Evolutionary conservation across 441 rosid species (phyloP).

Genomic region (Populus hybrid): DNA sequence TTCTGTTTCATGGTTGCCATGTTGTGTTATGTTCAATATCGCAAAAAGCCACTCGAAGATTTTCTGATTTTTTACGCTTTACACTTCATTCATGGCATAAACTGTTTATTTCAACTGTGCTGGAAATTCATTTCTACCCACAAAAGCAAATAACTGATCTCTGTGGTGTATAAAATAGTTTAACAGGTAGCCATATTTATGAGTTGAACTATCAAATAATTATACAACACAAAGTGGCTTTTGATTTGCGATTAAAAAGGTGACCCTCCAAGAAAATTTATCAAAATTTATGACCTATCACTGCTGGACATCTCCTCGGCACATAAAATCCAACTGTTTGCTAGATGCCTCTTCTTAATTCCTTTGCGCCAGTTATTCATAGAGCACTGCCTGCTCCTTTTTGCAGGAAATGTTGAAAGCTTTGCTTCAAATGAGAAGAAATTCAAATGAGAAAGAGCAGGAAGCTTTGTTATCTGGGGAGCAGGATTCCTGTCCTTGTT

Average conservation of each 20-base stretch:
- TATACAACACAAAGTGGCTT: not conserved
- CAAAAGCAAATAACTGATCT: not conserved
- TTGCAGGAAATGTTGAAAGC: slow-evolving; percentile 77
- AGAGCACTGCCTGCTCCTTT: not conserved
- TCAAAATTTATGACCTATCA: not conserved
- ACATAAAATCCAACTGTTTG: not conserved
- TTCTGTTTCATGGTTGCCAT: slow-evolving; percentile 23
- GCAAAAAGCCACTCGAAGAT: not conserved
- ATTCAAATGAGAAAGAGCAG: slow-evolving; percentile 82
- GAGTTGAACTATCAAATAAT: slow-evolving; percentile 1
- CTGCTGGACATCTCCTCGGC: not conserved
- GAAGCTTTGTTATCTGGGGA: slow-evolving; percentile 87
- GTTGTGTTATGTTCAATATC: not conserved
- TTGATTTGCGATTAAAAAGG: not conserved
- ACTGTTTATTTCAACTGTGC: not conserved
- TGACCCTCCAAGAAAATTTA: no score
- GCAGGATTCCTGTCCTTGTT: slow-evolving; percentile 77
- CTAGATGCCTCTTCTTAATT: not conserved
- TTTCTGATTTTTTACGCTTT: not conserved
- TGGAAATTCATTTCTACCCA: not conserved
- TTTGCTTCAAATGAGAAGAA: slow-evolving; percentile 72
- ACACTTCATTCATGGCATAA: not conserved
- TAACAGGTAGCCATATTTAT: not conserved
- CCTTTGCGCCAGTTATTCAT: slow-evolving; percentile 1
- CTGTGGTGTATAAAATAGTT: not conserved